Evolutionary conservation across 768 basidiomycete species (phyloP), one percentile per base, ranked within the genome.

Genomic region (Dentipellis sp.): DNA sequence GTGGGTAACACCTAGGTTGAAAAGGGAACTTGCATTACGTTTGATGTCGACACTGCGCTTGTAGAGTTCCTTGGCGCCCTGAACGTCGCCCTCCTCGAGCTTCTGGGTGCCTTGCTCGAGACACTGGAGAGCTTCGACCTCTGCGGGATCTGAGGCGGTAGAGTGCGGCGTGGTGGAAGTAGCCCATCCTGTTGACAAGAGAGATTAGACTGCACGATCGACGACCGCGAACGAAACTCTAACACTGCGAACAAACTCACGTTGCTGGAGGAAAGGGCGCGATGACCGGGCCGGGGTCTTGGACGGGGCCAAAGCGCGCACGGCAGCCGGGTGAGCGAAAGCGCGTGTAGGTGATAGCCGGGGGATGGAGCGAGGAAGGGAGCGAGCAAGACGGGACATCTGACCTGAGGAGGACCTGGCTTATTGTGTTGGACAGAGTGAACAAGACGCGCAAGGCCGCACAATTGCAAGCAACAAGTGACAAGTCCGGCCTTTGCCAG

Each of bases 1-100:
- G 65, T 90, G 84, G 4, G 91, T 91, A 34, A 93, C 91, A 45
- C 91, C 91, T 12, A 92, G 78, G 67, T 93, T 93, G 71, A 92
- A 93, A 39, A 93, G 77, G 11, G 87, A 84, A 67, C 86, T 88
- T 10, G 89, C 86, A 54, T 78, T 88, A 57, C 83, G 80, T 67
- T 86, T 84, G 56, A 93, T 88, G 64, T 91, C 83, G 29, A 84
- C 79, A 64, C 89, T 91, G 61, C 89, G 81, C 68, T 79, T 74
- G 71, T 92, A 93, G 39, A 88, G 75, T 49, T 74, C 74, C 68
- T 87, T 91, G 52, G 91, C 91, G 52, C 76, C 81, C 62, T 87
- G 76, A 3, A 93, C 82, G 59, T 93, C 91, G 19, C 91, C 91
- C 64, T 91, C 88, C 68, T 92, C 91, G 37, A 93, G 74, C 63